A percentile compares a stretch with the other conserved stretches of the same genome.
Evolutionary conservation across 2,329 filamentous ascomycete genomes (phyloP).

Genomic region (Phyllosticta capitalensis): DNA sequence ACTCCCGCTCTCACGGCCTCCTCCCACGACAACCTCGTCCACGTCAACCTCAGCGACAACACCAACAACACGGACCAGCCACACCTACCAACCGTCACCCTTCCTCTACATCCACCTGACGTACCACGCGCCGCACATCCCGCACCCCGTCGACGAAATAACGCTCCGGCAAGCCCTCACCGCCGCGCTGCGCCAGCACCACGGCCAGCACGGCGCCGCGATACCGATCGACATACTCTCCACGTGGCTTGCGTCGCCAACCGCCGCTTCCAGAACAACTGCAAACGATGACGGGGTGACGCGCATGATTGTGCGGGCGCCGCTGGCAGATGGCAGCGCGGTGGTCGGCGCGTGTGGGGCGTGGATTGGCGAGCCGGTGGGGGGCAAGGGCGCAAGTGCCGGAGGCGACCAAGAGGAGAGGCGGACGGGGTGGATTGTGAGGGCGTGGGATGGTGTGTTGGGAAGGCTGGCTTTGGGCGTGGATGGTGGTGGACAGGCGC

Average conservation of each 20-base stretch:
- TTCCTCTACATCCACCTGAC: conserved; percentile 10
- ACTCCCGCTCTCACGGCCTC: not conserved
- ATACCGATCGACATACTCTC: conserved; percentile 57
- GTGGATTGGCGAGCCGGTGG: conserved; percentile 5
- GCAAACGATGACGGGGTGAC: not conserved
- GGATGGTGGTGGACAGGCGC: not conserved
- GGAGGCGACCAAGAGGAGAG: not conserved
- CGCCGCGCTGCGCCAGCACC: conserved; percentile 54
- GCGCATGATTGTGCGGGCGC: conserved; percentile 57
- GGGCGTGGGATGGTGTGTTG: conserved; percentile 7
- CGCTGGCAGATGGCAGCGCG: conserved; percentile 48
- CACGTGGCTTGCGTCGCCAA: not conserved
- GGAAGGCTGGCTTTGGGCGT: not conserved
- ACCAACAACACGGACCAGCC: not conserved
- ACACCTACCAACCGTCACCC: not conserved
- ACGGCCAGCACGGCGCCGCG: conserved; percentile 57
- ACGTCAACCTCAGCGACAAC: not conserved
- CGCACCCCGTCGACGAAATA: conserved; percentile 44
- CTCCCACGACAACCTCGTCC: not conserved
- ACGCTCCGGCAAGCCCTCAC: conserved; percentile 54
- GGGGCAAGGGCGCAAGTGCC: not conserved
- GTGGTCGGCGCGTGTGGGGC: conserved; percentile 47
- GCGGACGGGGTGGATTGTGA: not conserved
- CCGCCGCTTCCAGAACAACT: not conserved
- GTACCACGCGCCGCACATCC: not conserved